These are phyloP conservation scores for Microsporum audouinii DNA, from an alignment of 2,329 filamentous ascomycete genomes.

Conservation along the genomic window DNA sequence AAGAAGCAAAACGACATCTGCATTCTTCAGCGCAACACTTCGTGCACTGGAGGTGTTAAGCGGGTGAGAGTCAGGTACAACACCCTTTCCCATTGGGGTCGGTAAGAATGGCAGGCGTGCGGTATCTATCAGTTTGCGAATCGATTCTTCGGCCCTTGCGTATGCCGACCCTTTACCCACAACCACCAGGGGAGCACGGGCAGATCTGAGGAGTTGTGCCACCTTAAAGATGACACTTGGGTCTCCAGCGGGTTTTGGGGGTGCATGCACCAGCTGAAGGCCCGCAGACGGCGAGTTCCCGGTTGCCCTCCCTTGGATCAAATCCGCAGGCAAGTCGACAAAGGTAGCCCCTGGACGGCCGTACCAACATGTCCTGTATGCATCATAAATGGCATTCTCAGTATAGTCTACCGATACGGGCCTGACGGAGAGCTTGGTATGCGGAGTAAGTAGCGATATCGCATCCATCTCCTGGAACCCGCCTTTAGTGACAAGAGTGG, in stretches of 20 bases:
- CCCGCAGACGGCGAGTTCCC: constrained; percentile 19
- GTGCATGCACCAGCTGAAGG: constrained; percentile 24
- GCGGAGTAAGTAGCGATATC: constrained; percentile 41
- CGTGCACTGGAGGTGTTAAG: constrained; percentile 44
- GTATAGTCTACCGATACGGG: constrained; percentile 37
- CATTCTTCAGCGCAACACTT: constrained; percentile 42
- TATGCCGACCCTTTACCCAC: constrained; percentile 48
- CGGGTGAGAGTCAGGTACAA: constrained; percentile 43
- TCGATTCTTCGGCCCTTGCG: constrained; percentile 38
- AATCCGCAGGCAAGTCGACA: constrained; percentile 45
- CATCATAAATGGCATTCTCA: constrained; percentile 38
- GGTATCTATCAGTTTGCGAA: constrained; percentile 37
- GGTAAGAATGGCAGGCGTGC: constrained; percentile 46
- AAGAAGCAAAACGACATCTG: constrained; percentile 45
- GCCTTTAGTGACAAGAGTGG: constrained; percentile 41
- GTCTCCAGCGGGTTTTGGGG: constrained; percentile 38
- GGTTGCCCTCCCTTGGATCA: constrained; percentile 37
- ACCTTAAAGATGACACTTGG: constrained; percentile 33
- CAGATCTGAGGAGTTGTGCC: constrained; percentile 36
- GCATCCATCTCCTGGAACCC: constrained; percentile 49
- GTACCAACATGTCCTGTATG: constrained; percentile 44
- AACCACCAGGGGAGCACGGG: constrained; percentile 42
- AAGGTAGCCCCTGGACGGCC: constrained; percentile 44
- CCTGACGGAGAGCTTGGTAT: constrained; percentile 42
- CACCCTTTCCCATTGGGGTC: constrained; percentile 49